Base-by-base conservation (phyloP, 257 asterid species). In the Petunia secreta region DNA sequence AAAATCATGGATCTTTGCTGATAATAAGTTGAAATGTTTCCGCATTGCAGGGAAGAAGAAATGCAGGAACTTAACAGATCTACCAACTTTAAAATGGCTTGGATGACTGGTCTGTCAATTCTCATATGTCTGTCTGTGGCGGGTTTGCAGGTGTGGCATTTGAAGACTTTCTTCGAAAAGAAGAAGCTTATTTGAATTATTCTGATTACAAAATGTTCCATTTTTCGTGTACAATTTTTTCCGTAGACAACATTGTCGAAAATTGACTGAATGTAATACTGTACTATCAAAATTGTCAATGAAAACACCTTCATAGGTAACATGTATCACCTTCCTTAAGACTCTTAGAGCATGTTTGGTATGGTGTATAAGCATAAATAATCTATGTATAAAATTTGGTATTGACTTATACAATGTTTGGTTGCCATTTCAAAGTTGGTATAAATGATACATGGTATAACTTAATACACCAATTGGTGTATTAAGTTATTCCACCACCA, bases 131-230 rank as follows among this genome's bases (percentile, higher is more conserved):
- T 89, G 57, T 84, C 93, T 3, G 97, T 94, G 40, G 91, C 93
- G 1, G 95, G 90, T 13, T 86, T 92, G 85, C 97, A 94, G 91
- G 65, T 92, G 68, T 84, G 93, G 93, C 91, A 94, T 81, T 83
- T 94, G 90, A 94, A 94, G 86, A 44, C 92, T n/a, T 94, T 89
- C 89, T 94, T 94, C 6, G 89, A 88, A 80, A 94, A 94, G 91
- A 92, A 94, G 90, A 94, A 92, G 91, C 89, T 94, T 43, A 92
- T 94, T 13, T 92, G 82, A 85, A 75, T 65, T 58, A n/a, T 69
- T 71, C 77, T 11, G 44, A 34, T 50, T 76, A 48, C 59, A 71
- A 34, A 34, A 1, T 48, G 10, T 44, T 48, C 43, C 44, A 7
- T 40, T 57, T 46, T 66, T 73, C 13, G 5, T 64, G 76, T 84